phyloP scores from a whole-genome alignment of 352 stramenopile species.

The Globisporangium nunn region DNA sequence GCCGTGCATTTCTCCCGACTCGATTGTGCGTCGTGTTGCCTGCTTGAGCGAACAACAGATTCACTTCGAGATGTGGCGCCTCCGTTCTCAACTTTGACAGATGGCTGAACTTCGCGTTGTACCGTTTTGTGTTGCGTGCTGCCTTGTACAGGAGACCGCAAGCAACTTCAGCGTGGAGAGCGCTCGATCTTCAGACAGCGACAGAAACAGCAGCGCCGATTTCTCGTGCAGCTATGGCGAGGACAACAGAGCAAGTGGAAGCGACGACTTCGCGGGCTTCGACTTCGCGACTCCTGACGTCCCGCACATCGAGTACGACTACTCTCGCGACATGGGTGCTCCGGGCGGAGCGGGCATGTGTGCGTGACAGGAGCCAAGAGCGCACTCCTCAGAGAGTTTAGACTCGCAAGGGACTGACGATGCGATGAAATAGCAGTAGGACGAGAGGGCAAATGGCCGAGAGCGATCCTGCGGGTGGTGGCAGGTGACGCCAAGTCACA shows the following conservation, averaged over 20 bases:
- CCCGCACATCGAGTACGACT: slow-evolving; percentile 49
- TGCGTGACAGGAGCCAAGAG: neutral
- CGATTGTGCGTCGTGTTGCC: slow-evolving; percentile 30
- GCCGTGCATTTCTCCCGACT: slow-evolving; percentile 38
- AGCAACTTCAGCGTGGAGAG: slow-evolving; percentile 87
- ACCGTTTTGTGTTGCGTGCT: neutral
- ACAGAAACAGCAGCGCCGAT: slow-evolving; percentile 39
- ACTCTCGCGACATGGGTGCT: slow-evolving; percentile 28
- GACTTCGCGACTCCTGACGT: slow-evolving; percentile 64
- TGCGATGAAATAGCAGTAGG: no score
- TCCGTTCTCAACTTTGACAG: neutral
- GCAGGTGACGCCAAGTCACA: no score
- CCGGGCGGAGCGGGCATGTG: slow-evolving; percentile 8
- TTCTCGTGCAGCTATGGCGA: slow-evolving; percentile 12
- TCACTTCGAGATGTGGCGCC: neutral
- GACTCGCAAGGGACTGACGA: neutral
- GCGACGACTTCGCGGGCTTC: slow-evolving; percentile 83
- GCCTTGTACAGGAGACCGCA: slow-evolving; percentile 31
- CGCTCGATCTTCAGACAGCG: slow-evolving; percentile 49
- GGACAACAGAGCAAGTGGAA: slow-evolving; percentile 4
- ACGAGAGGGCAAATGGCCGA: no score
- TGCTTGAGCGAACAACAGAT: neutral
- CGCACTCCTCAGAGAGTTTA: neutral
- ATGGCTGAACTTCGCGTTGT: neutral
- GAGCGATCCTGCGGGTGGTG: no score